A percentile compares a stretch with the other conserved stretches of the same genome.
Evolutionary conservation across 202 grass and related monocot genomes (phyloP).

Genomic region (Schoenoplectus tabernaemontani): DNA sequence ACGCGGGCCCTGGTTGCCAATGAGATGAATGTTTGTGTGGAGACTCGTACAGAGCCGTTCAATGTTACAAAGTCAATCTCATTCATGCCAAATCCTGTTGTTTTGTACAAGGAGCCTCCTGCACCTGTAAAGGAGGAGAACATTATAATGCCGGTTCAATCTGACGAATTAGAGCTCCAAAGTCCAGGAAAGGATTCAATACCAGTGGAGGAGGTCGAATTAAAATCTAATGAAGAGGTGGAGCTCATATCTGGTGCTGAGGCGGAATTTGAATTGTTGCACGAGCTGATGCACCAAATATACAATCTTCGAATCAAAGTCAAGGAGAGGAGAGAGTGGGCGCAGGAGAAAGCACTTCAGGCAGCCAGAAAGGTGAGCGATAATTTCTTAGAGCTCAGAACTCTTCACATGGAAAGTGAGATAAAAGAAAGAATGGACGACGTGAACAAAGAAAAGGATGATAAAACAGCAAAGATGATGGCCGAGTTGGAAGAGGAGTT

Average conservation of each 20-base stretch:
- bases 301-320: constrained; percentile 47
- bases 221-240: too few relatives aligned
- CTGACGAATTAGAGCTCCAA: neutral
- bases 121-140: neutral
- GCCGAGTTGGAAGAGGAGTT: constrained; percentile 52
- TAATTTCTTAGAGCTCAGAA: constrained; percentile 58
- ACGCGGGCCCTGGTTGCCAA: constrained; percentile 66
- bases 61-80: neutral
- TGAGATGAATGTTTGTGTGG: constrained; percentile 55
- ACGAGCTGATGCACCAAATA: constrained; percentile 51
- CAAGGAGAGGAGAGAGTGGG: constrained; percentile 83
- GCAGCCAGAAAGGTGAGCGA: constrained; percentile 77
- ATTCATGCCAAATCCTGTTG: neutral
- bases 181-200: neutral
- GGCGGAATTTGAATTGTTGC: constrained; percentile 45
- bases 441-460: constrained; percentile 51
- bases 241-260: too few relatives aligned
- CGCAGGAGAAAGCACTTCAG: constrained; percentile 72
- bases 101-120: neutral
- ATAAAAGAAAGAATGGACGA: constrained; percentile 58
- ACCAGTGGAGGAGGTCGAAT: neutral
- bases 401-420: constrained; percentile 62
- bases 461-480: constrained; percentile 47
- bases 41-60: neutral
- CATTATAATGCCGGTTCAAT: neutral